Evolutionary conservation across 768 basidiomycete genomes (phyloP), one percentile per base, ranked within the genome.

Genomic region (Tylopilus balloui): DNA sequence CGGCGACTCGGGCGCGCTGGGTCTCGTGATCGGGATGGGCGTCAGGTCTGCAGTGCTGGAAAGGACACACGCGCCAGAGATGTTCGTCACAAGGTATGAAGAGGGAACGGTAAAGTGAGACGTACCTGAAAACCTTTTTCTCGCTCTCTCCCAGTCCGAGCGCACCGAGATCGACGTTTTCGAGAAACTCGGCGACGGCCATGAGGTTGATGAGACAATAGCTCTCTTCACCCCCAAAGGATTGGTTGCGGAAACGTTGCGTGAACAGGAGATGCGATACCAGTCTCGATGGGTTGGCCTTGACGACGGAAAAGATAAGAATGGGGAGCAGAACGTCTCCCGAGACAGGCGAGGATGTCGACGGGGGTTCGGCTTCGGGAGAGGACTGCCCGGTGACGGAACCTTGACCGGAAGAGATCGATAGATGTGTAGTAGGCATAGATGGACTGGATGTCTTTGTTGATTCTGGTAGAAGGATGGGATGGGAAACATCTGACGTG

Each of bases 191-290:
- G 1, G 89, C 90, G 6, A 95, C 93, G 11, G 95, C 95, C 75
- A 94, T 83, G 32, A 96, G 73, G 67, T 96, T 98, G 65, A 97
- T 88, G 34, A 95, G 76, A 50, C 93, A 97, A 60, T 93, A 99
- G 41, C 83, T 84, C 59, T 91, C 89, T 61, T 97, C 92, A 1
- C 83, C 81, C 1, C 62, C 64, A 44, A 62, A 58, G 2, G 51
- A 35, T 31, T 60, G 60, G 32, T 70, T 68, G 17, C 69, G 59
- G 48, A 66, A 64, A 3, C 62, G 57, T 45, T 65, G 48, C 54
- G 70, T 52, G 65, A 69, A 50, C 63, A 70, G 58, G 69, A 82
- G 48, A 72, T 72, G 61, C 0, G 78, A 79, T n/a, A 78, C 78
- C 0, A 98, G 77, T 50, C 82, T 84, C 1, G 83, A 74, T 1